Conservation (phyloP, 371 early-diverging fungal genomes). For the Enterospora canceri region DNA sequence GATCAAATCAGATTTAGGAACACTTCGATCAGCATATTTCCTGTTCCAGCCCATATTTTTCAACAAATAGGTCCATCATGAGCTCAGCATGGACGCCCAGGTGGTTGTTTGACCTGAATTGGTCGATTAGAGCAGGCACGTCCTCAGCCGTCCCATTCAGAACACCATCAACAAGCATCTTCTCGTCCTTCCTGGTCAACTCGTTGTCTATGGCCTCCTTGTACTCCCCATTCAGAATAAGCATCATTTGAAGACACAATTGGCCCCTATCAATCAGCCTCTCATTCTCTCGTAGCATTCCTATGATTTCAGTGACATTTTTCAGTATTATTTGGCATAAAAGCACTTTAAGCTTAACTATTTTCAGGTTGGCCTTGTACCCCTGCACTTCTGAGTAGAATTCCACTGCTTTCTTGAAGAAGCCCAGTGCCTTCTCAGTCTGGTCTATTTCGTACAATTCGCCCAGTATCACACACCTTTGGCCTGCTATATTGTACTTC, state of each 20-base stretch:
- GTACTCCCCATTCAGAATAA: background rate
- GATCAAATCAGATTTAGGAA: background rate
- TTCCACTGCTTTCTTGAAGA: constrained; percentile 16
- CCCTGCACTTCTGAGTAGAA: background rate
- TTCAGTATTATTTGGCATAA: background rate
- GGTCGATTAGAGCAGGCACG: constrained; percentile 3
- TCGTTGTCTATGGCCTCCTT: constrained; percentile 3
- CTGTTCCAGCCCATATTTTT: background rate
- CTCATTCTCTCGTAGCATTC: background rate
- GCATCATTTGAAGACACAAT: background rate
- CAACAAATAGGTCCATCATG: background rate
- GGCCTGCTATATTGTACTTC: constrained; percentile 13
- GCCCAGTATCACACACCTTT: background rate
- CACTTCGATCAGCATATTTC: background rate
- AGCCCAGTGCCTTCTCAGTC: constrained; percentile 5
- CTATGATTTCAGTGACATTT: background rate
- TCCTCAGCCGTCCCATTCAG: constrained; percentile 3
- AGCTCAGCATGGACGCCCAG: background rate
- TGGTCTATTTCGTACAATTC: constrained; percentile 3
- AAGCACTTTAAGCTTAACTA: background rate
- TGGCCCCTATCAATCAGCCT: background rate
- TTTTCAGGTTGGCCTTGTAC: background rate
- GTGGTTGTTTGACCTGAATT: constrained; percentile 15
- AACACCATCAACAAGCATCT: constrained; percentile 16
- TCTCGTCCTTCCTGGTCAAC: constrained; percentile 5